phyloP scores from a whole-genome alignment of 208 protist genomes.

The Acanthamoeba castellanii region DNA sequence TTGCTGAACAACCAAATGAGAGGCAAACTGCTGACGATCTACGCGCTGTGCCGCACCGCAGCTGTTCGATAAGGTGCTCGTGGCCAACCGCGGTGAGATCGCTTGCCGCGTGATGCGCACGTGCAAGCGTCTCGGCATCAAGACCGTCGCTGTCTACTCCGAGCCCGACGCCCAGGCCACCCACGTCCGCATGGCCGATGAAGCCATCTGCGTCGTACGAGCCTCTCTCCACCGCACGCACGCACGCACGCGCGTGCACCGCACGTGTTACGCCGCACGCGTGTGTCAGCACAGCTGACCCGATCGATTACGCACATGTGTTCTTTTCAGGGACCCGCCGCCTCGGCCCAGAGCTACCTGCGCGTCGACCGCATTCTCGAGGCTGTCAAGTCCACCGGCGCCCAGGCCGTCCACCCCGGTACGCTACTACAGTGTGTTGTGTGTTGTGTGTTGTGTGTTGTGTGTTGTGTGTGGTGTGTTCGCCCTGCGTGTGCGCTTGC shows the following conservation, averaged over 20 bases:
- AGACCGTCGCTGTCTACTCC: constrained; percentile 91
- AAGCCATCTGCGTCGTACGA: constrained; percentile 80
- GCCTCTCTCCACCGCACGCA: neutral
- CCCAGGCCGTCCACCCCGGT: constrained; percentile 92
- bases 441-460: too few species aligned
- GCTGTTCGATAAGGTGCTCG: constrained; percentile 89
- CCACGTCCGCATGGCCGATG: constrained; percentile 87
- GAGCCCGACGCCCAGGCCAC: constrained; percentile 82
- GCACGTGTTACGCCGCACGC: neutral
- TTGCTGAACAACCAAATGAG: neutral
- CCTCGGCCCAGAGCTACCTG: constrained; percentile 86
- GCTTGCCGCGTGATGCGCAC: constrained; percentile 92
- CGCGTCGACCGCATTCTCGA: constrained; percentile 89
- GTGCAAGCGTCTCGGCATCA: constrained; percentile 90
- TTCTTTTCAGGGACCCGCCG: constrained; percentile 79
- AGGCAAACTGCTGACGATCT: neutral
- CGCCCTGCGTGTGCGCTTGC: neutral
- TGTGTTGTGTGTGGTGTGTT: too few species aligned
- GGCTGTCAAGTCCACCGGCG: constrained; percentile 86
- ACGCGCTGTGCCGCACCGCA: neutral
- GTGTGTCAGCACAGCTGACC: neutral
- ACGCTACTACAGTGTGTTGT: constrained; percentile 77
- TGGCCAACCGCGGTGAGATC: constrained; percentile 93
- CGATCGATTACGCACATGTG: neutral
- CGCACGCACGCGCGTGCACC: neutral